phyloP scores from a whole-genome alignment of 192 early-diverging fungal species.

The Chytriomyces hyalinus region DNA sequence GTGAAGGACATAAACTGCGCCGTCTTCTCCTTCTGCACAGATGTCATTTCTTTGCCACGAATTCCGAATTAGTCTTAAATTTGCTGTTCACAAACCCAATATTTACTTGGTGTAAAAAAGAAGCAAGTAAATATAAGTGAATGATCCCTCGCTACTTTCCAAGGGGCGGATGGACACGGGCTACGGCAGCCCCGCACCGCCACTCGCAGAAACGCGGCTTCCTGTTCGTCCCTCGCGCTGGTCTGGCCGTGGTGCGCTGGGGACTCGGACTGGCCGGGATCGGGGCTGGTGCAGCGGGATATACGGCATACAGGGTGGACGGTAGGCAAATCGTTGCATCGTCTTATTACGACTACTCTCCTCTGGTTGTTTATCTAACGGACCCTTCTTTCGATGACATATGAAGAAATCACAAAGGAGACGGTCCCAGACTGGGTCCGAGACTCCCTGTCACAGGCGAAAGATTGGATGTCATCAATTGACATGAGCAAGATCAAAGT shows the following conservation, averaged over 20 bases:
- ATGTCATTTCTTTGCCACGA: not conserved
- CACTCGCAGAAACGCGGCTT: conserved; percentile 17
- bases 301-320: conserved; percentile 34
- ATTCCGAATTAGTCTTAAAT: too few species aligned
- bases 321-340: conserved; percentile 5
- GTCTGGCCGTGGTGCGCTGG: conserved; percentile 26
- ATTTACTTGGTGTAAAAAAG: too few species aligned
- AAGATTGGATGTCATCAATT: conserved; percentile 37
- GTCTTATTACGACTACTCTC: not conserved
- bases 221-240: conserved; percentile 28
- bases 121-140: too few species aligned
- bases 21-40: not conserved
- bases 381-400: not conserved
- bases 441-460: conserved; percentile 42
- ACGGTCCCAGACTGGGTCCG: conserved; percentile 56
- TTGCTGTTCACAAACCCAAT: too few species aligned
- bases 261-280: conserved; percentile 17
- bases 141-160: too few species aligned
- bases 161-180: too few species aligned
- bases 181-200: not conserved
- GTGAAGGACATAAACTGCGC: conserved; percentile 23
- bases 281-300: conserved; percentile 36
- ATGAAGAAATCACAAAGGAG: conserved; percentile 39
- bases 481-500: conserved; percentile 41
- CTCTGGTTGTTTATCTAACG: not conserved